Base-by-base conservation (phyloP, 148 eudicot genomes). In the Rhododendron simsii region DNA sequence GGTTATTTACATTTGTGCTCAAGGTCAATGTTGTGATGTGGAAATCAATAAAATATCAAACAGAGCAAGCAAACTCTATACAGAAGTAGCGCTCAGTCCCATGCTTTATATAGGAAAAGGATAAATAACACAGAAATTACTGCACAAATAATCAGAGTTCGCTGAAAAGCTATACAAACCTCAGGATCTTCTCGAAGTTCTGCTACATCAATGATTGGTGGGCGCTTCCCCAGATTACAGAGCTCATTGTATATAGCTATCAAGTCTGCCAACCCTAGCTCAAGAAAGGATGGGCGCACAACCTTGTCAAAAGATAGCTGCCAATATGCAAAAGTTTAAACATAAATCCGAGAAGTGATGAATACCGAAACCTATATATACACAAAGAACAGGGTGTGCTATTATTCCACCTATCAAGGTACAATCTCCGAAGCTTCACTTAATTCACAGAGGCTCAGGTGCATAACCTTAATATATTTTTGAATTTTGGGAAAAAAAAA, bases 241-340 rank as follows among this genome's bases (percentile, higher is more conserved):
- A 97, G 93, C 86, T 95, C 94, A 74, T 85, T 92, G 90, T 93
- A 93, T 89, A 97, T 92, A 81, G 95, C 83, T 81, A 93, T 94
- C 87, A 97, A 88, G 71, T 80, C 82, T 85, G 88, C 95, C 89
- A 94, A 94, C 57, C 98, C 99, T 28, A 95, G 88, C 91, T 95
- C 98, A 10, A 81, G 86, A 87, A 93, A 92, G 26, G 94, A 92
- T 82, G 99, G 93, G 18, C 94, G 95, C 73, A 91, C 91, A 84
- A 97, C 98, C 92, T 95, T 92, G 86, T 90, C 93, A 90, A 94
- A 97, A 69, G 99, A 97, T 87, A 93, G 92, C 99, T 97, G 91
- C 50, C 37, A 89, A 86, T 84, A 74, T 76, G 33, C 10, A 88
- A 9, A 85, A 80, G 57, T 84, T 50, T 44, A 33, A 83, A 87